phyloP scores from a whole-genome alignment of 73 alveolate genomes.

The Effrenium voratum region DNA sequence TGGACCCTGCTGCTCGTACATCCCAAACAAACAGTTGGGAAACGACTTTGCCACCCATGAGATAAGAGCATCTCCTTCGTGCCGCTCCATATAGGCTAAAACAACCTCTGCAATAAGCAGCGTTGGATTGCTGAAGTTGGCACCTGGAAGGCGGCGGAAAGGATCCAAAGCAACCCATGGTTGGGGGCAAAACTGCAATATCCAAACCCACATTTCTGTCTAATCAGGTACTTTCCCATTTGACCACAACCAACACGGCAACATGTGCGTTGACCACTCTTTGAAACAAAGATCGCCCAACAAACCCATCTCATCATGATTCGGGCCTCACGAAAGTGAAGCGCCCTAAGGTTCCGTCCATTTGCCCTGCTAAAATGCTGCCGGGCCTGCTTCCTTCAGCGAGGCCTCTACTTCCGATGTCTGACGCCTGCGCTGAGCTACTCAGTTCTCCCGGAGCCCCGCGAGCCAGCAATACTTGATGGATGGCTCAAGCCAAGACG shows the following conservation, averaged over 20 bases:
- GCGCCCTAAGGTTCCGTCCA: not conserved
- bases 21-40: slow-evolving; percentile 53
- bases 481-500: no score
- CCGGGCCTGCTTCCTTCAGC: not conserved
- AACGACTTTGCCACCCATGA: slow-evolving; percentile 54
- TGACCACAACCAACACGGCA: no score
- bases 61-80: slow-evolving; percentile 22
- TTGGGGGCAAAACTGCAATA: no score
- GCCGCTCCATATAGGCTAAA: slow-evolving; percentile 59
- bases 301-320: no score
- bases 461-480: no score
- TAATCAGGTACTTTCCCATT: no score
- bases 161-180: no score
- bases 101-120: slow-evolving; percentile 80
- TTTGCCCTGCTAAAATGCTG: not conserved
- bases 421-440: slow-evolving; percentile 21
- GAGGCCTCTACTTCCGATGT: slow-evolving; percentile 49
- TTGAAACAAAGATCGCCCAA: no score
- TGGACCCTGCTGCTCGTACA: slow-evolving; percentile 68
- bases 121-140: slow-evolving; percentile 35
- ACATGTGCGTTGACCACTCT: no score
- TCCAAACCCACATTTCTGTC: no score
- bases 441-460: no score
- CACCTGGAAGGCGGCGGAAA: not conserved
- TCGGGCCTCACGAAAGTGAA: not conserved